A percentile compares a stretch with the other conserved stretches of the same genome.
Conservation (phyloP, 2,329 filamentous ascomycete genomes). For the Phialophora tarda region DNA sequence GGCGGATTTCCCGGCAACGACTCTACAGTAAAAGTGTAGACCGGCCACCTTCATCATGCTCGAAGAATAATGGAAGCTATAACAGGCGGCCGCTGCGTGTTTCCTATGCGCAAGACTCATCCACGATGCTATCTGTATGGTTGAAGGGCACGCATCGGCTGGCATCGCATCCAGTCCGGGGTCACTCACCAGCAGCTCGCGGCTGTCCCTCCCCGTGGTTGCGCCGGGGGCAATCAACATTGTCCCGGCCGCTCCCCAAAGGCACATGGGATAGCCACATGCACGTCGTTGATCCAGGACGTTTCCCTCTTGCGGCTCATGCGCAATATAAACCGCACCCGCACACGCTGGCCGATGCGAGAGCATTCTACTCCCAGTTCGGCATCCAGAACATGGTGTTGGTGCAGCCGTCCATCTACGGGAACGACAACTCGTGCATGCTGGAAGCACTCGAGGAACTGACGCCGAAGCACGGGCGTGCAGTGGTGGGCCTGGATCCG, state of each 20-base stretch:
- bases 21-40: neutral
- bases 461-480: constrained; percentile 55
- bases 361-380: constrained; percentile 57
- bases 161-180: neutral
- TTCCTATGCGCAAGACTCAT: neutral
- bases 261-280: constrained; percentile 68
- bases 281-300: constrained; percentile 63
- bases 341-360: constrained; percentile 59
- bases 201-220: neutral
- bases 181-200: neutral
- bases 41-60: neutral
- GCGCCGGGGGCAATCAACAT: neutral
- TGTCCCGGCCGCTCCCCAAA: constrained; percentile 43
- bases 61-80: neutral
- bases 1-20: too few species aligned
- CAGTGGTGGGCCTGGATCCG: constrained; percentile 63
- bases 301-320: constrained; percentile 55
- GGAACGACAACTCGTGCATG: constrained; percentile 64
- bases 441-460: constrained; percentile 60
- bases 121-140: neutral
- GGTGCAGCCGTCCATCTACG: constrained; percentile 68
- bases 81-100: neutral
- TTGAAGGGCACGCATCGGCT: neutral
- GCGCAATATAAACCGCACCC: constrained; percentile 60
- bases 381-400: constrained; percentile 63